These are phyloP conservation scores for Diplodia corticola DNA, from an alignment of 2,329 filamentous ascomycete species.

Conservation along the genomic window DNA sequence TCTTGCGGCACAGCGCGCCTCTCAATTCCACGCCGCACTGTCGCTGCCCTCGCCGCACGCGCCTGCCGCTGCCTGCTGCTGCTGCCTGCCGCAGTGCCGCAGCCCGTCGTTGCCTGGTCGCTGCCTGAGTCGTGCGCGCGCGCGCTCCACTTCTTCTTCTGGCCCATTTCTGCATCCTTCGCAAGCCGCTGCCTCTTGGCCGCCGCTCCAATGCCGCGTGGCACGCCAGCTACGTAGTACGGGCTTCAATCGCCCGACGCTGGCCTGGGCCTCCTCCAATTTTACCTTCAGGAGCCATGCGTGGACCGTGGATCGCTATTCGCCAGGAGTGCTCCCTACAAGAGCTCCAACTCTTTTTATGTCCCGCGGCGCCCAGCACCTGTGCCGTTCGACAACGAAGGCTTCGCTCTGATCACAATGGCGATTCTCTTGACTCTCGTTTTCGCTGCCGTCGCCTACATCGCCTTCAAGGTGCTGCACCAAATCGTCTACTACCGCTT, in stretches of 20 bases:
- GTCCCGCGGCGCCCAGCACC: neutral
- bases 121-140: conserved; percentile 7
- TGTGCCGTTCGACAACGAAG: neutral
- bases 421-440: conserved; percentile 18
- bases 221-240: neutral
- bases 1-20: neutral
- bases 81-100: neutral
- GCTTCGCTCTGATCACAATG: conserved; percentile 9
- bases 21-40: neutral
- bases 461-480: conserved; percentile 29
- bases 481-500: conserved; percentile 48
- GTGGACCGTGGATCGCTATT: conserved; percentile 7
- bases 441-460: conserved; percentile 22
- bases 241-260: conserved; percentile 9
- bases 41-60: neutral
- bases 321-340: conserved; percentile 6
- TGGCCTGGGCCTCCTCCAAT: conserved; percentile 7
- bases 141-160: conserved; percentile 14
- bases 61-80: neutral
- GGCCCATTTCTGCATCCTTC: conserved; percentile 4
- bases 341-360: conserved; percentile 7
- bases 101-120: neutral
- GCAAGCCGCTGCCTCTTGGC: neutral
- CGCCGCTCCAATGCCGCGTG: neutral
- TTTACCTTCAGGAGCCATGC: conserved; percentile 7